Conservation (phyloP, 2,329 filamentous ascomycete species). For the Alternaria sp. region DNA sequence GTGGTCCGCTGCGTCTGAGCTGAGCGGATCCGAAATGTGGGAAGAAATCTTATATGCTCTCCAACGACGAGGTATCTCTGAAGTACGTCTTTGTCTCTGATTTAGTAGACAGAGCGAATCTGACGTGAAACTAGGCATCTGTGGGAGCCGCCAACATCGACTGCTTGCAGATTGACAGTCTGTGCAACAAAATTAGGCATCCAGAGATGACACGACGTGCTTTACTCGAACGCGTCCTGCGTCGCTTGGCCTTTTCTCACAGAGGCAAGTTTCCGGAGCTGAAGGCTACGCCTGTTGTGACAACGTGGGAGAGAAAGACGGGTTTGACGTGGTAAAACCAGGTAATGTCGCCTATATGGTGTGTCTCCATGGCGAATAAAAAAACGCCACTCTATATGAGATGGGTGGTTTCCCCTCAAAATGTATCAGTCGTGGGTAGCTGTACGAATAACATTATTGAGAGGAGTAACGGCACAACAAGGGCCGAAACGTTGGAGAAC, state of each 20-base stretch:
- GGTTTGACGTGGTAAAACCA: slow-evolving; percentile 25
- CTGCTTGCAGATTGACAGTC: neutral
- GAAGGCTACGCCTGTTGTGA: slow-evolving; percentile 22
- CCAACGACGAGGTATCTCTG: neutral
- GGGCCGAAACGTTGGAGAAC: slow-evolving; percentile 13
- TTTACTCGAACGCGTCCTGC: slow-evolving; percentile 23
- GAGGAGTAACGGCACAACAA: neutral
- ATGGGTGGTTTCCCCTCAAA: neutral
- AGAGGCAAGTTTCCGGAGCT: slow-evolving; percentile 30
- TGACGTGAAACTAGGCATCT: neutral
- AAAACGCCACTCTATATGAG: neutral
- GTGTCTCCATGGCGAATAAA: neutral
- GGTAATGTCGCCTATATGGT: neutral
- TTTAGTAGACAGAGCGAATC: neutral
- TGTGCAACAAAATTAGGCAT: neutral
- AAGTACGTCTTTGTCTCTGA: neutral
- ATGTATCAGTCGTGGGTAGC: neutral
- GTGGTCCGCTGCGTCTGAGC: neutral
- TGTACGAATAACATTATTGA: neutral
- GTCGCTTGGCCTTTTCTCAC: slow-evolving; percentile 23
- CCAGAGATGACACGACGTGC: slow-evolving; percentile 8
- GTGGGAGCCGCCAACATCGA: neutral
- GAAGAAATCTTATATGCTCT: neutral
- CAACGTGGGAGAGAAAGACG: slow-evolving; percentile 30
- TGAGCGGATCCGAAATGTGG: neutral